Percentiles rank a stretch among this genome's conserved stretches.
phyloP scores from a whole-genome alignment of 768 basidiomycete genomes.

The Rhodotorula sphaerocarpa region DNA sequence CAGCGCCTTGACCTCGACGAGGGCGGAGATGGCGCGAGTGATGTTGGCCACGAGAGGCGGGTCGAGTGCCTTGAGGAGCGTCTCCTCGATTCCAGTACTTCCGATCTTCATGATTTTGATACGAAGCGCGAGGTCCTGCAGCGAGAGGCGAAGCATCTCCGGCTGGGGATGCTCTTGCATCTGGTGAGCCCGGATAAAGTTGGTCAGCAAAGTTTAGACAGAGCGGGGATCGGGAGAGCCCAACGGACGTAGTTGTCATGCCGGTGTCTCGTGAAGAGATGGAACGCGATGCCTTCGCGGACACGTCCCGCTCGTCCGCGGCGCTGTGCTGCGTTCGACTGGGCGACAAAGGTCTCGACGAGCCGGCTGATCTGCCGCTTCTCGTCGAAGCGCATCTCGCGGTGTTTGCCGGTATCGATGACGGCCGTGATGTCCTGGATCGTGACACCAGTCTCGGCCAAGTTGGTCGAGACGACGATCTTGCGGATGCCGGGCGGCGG shows the following conservation, averaged over 20 bases:
- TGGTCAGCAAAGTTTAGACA: not conserved
- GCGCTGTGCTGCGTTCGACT: constrained; percentile 46
- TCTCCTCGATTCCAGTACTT: constrained; percentile 79
- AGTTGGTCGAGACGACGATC: constrained; percentile 74
- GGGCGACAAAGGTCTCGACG: constrained; percentile 82
- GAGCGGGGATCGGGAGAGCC: not conserved
- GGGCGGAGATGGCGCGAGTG: constrained; percentile 74
- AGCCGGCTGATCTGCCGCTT: constrained; percentile 89
- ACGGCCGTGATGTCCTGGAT: constrained; percentile 97
- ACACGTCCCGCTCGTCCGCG: constrained; percentile 89
- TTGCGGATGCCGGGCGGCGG: constrained; percentile 74
- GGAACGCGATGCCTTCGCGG: constrained; percentile 80
- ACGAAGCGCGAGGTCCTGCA: constrained; percentile 80
- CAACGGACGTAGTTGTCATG: constrained; percentile 64
- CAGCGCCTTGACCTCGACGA: constrained; percentile 83
- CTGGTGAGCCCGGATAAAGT: constrained; percentile 47
- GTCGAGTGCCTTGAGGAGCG: constrained; percentile 76
- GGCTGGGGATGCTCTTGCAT: constrained; percentile 83
- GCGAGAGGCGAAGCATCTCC: constrained; percentile 86
- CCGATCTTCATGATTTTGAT: constrained; percentile 91
- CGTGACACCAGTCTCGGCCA: constrained; percentile 94
- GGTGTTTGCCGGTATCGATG: constrained; percentile 85
- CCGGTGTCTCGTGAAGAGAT: constrained; percentile 80
- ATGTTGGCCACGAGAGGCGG: constrained; percentile 79
- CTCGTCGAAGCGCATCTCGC: constrained; percentile 97